Percentiles rank a stretch among this genome's conserved stretches.
Conservation (phyloP, 1,284 basidiomycete species). For the Ustilago xerochloae region DNA sequence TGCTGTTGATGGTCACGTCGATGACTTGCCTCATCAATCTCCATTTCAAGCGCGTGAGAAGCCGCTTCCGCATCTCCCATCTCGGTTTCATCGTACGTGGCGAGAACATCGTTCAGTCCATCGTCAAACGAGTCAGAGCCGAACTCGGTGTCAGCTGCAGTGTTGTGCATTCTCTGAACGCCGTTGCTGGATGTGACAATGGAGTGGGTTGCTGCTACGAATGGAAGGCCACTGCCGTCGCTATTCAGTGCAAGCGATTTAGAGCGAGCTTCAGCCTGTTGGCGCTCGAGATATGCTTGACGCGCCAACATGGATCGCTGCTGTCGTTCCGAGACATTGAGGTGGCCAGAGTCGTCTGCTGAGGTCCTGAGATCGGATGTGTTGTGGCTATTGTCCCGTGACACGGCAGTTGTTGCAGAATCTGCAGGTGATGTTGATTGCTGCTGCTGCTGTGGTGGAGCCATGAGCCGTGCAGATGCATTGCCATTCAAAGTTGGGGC, state of each 20-base stretch:
- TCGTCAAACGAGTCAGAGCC: conserved; percentile 44
- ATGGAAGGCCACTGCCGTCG: neutral
- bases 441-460: conserved; percentile 1
- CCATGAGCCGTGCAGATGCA: neutral
- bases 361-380: neutral
- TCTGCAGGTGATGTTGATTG: neutral
- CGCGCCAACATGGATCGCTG: conserved; percentile 39
- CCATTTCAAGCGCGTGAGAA: conserved; percentile 40
- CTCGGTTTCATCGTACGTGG: conserved; percentile 39
- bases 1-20: neutral
- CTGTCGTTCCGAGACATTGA: conserved; percentile 17
- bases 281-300: conserved; percentile 34
- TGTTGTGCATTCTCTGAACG: neutral
- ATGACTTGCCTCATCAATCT: conserved; percentile 21
- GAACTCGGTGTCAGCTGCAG: conserved; percentile 17
- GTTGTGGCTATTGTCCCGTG: neutral
- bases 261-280: conserved; percentile 22
- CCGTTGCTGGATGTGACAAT: conserved; percentile 2
- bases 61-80: conserved; percentile 42
- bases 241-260: neutral
- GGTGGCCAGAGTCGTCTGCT: conserved; percentile 5
- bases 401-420: neutral
- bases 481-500: neutral
- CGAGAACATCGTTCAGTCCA: conserved; percentile 24
- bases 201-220: neutral